Evolutionary conservation across 148 eudicot genomes (phyloP), one percentile per base, ranked within the genome.

Genomic region (Rhododendron vialii): DNA sequence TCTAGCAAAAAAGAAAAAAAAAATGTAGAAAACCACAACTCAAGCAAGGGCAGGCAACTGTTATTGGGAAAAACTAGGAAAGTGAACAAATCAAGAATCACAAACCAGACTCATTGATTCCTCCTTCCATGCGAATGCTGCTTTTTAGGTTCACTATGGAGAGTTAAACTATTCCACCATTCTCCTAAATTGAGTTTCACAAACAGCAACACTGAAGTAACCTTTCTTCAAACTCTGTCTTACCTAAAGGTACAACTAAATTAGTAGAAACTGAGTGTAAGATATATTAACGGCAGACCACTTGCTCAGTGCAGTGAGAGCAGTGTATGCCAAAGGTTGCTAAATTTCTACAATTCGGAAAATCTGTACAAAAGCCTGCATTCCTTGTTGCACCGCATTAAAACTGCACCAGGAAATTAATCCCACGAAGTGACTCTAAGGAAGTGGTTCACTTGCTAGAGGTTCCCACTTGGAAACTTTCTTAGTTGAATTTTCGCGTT

Each of bases 21-120:
- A 20, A 1, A 33, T 55, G 47, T 26, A 47, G 12, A 53, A 69
- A 76, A 47, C 41, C 67, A 74, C 83, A 84, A 73, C 63, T 4
- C 87, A 88, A 69, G 51, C 50, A 55, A n/a, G 20, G 67, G 83
- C 43, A 55, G 67, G 41, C 76, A 71, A 71, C 76, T 71, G 41
- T 33, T 14, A 71, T 71, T 71, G 76, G 38, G 30, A 71, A 71
- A 14, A 13, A 71, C 18, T 18, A 67, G 83, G 45, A 86, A 55
- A 14, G 14, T 24, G 12, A 53, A 85, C 11, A 83, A 69, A 83
- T n/a, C 51, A 67, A 30, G 55, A 71, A 71, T 36, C 50, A 18
- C 51, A 24, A 84, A 36, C 33, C 13, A 53, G n/a, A 14, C 74
- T 24, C 20, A 10, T 20, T 30, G 53, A 12, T 84, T 84, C 26